Evolutionary conservation across 768 basidiomycete species (phyloP).

Genomic region (Butyriboletus loyo): DNA sequence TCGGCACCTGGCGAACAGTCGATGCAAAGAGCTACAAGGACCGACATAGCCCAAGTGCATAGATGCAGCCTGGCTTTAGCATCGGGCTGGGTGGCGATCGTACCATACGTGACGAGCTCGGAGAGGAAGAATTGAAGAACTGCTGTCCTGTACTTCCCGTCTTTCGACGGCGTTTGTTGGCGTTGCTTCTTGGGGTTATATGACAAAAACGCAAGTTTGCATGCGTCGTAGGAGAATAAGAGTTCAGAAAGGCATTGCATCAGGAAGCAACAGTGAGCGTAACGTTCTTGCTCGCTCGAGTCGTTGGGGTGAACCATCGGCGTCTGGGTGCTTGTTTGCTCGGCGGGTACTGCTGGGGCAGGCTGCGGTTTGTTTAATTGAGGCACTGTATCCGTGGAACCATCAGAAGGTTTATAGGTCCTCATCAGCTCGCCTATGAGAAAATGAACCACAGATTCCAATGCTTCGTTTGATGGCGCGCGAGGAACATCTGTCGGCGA

Average conservation of each 20-base stretch:
- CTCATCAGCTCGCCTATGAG: slow-evolving; percentile 70
- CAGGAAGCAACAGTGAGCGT: slow-evolving; percentile 71
- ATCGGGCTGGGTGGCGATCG: slow-evolving; percentile 61
- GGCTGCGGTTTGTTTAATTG: slow-evolving; percentile 17
- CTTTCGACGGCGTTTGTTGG: slow-evolving; percentile 59
- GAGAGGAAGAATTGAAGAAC: slow-evolving; percentile 80
- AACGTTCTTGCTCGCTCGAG: slow-evolving; percentile 26
- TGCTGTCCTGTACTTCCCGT: slow-evolving; percentile 59
- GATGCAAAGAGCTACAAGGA: slow-evolving; percentile 90
- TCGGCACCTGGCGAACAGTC: slow-evolving; percentile 69
- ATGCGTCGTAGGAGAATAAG: slow-evolving; percentile 86
- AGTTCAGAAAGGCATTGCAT: slow-evolving; percentile 93
- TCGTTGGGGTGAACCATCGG: slow-evolving; percentile 10
- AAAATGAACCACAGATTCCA: slow-evolving; percentile 64
- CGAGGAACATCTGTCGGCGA: slow-evolving; percentile 21
- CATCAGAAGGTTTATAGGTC: slow-evolving; percentile 49
- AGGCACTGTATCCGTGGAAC: slow-evolving; percentile 15
- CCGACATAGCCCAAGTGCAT: slow-evolving; percentile 86
- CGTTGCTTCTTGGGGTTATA: slow-evolving; percentile 64
- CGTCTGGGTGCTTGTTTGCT: slow-evolving; percentile 17
- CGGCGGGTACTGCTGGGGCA: slow-evolving; percentile 1
- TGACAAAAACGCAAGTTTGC: slow-evolving; percentile 85
- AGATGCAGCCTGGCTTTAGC: slow-evolving; percentile 55
- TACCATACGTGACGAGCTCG: slow-evolving; percentile 77
- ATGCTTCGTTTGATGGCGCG: slow-evolving; percentile 38